Evolutionary conservation across 1,284 basidiomycete genomes (phyloP).

Genomic region (Porodaedalea pini): DNA sequence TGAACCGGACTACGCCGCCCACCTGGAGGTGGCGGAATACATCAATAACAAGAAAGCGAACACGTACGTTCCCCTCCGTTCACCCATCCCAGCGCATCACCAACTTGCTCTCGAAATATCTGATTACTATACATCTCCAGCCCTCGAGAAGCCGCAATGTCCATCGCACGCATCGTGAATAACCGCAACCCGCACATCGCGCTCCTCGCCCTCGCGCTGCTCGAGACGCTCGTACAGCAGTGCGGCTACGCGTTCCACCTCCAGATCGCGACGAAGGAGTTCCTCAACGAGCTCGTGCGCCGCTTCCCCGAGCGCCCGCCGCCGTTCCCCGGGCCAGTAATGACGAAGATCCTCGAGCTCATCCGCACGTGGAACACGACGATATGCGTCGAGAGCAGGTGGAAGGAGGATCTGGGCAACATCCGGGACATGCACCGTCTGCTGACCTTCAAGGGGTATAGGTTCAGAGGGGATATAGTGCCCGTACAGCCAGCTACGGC

Average conservation of each 20-base stretch:
- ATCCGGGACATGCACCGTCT: conserved; percentile 98
- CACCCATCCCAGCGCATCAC: neutral
- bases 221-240: conserved; percentile 92
- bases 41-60: conserved; percentile 97
- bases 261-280: conserved; percentile 98
- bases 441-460: conserved; percentile 93
- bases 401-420: conserved; percentile 96
- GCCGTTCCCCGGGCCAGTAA: conserved; percentile 90
- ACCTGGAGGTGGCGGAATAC: conserved; percentile 91
- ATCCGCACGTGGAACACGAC: conserved; percentile 96
- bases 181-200: conserved; percentile 89
- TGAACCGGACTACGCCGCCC: conserved; percentile 89
- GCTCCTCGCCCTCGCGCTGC: conserved; percentile 76
- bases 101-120: conserved; percentile 8
- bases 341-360: conserved; percentile 91
- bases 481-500: conserved; percentile 45
- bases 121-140: conserved; percentile 41
- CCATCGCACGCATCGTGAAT: conserved; percentile 78
- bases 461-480: conserved; percentile 67
- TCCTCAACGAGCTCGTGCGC: conserved; percentile 96
- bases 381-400: conserved; percentile 85
- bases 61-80: conserved; percentile 56
- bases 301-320: conserved; percentile 97
- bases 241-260: conserved; percentile 98
- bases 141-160: conserved; percentile 86